These are phyloP conservation scores for Hymenoscyphus linearis DNA, from an alignment of 2,329 filamentous ascomycete species.

Conservation along the genomic window DNA sequence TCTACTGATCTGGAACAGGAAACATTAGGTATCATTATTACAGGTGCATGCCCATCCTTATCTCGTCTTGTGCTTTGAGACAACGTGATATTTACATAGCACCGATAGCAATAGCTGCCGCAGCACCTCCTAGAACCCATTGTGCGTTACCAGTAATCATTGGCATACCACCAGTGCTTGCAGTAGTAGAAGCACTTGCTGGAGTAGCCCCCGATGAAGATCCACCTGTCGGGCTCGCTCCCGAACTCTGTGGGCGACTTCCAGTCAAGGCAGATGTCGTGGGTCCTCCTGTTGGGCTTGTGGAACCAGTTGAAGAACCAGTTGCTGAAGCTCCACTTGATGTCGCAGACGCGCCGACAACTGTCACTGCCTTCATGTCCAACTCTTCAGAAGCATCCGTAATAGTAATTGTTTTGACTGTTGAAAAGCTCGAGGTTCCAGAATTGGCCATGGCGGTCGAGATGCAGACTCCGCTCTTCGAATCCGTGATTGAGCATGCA, in stretches of 20 bases:
- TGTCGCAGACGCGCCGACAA: neutral
- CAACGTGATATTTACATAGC: slow-evolving; percentile 13
- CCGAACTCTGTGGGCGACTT: slow-evolving; percentile 6
- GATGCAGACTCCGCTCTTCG: slow-evolving; percentile 14
- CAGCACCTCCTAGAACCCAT: slow-evolving; percentile 23
- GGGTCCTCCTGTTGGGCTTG: neutral
- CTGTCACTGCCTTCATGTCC: neutral
- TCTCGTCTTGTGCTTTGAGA: neutral
- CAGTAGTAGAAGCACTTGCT: neutral
- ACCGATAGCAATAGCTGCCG: slow-evolving; percentile 26
- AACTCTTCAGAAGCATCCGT: neutral
- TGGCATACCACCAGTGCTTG: slow-evolving; percentile 19
- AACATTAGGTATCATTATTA: neutral
- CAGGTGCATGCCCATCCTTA: neutral
- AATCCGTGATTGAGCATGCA: slow-evolving; percentile 16
- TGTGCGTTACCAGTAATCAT: slow-evolving; percentile 25
- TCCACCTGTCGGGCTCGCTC: neutral
- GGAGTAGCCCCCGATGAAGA: slow-evolving; percentile 2
- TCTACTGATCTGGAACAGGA: no score
- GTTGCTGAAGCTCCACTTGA: neutral
- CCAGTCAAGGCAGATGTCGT: slow-evolving; percentile 18
- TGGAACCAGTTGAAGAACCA: neutral
- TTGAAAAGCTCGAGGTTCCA: slow-evolving; percentile 1
- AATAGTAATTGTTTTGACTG: slow-evolving; percentile 3
- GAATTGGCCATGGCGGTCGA: neutral